Evolutionary conservation across 2,329 filamentous ascomycete genomes (phyloP), one percentile per base, ranked within the genome.

Genomic region (Phaeosphaeriaceae sp.): DNA sequence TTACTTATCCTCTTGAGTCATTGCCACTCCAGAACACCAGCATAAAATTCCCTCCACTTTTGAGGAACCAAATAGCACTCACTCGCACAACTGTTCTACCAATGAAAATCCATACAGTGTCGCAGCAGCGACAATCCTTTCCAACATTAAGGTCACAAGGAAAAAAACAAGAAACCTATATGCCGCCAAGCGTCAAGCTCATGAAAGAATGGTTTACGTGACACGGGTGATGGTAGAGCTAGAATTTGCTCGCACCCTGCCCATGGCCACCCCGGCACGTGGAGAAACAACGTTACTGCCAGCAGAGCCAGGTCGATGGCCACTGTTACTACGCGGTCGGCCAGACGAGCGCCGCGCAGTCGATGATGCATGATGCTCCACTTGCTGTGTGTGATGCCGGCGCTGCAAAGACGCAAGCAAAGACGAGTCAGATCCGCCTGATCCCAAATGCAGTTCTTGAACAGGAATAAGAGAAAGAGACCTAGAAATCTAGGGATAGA

Each of bases 391-490:
- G 56, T 64, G 66, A 48, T 73, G 67, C 54, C 68, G 70, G 58
- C 68, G 70, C 71, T 73, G 64, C 65, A 70, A 55, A 54, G 52
- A 58, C 61, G 64, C 66, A 71, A 71, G 60, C 66, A 71, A 63
- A 66, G 58, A 70, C 61, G 66, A 64, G 70, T 72, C 68, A 73
- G 70, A 72, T 71, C 65, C 68, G 66, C 63, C 66, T 65, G 56
- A 68, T 68, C 59, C 63, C 58, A 64, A 57, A 70, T 68, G 61
- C 66, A 70, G 62, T 50, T 64, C 61, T 66, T 51, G 58, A 64
- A 61, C 66, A 70, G 55, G 50, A 59, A 60, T 60, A 64, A 60
- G 48, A 57, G 62, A 61, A 64, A 69, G 65, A 50, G 64, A 26
- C 23, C 23, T 26, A 67, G 63, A 52, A 62, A 54, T 69, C 66